A percentile compares a stretch with the other conserved stretches of the same genome.
These are phyloP conservation scores for Aspergillus pseudotamarii DNA, from an alignment of 2,329 filamentous ascomycete species.

Conservation along the genomic window DNA sequence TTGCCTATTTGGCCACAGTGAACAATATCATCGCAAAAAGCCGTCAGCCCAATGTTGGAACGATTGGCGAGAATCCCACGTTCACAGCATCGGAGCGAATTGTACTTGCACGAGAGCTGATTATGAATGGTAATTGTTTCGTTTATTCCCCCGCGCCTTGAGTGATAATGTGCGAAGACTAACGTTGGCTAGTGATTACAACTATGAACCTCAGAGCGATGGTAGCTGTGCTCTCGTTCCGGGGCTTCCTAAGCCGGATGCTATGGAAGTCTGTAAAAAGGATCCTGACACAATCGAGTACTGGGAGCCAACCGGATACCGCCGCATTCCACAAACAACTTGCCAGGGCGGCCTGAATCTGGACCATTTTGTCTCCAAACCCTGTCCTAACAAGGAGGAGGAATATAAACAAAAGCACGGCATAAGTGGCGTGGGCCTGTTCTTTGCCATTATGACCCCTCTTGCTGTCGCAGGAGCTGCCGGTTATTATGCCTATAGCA, in stretches of 20 bases:
- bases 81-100: slow-evolving; percentile 71
- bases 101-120: slow-evolving; percentile 84
- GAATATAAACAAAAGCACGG: slow-evolving; percentile 76
- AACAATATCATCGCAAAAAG: slow-evolving; percentile 90
- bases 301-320: slow-evolving; percentile 84
- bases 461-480: slow-evolving; percentile 69
- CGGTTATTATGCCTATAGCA: slow-evolving; percentile 83
- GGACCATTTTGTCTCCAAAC: slow-evolving; percentile 65
- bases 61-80: slow-evolving; percentile 67
- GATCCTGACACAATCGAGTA: slow-evolving; percentile 75
- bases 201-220: slow-evolving; percentile 79
- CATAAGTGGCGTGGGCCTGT: slow-evolving; percentile 72
- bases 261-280: slow-evolving; percentile 58
- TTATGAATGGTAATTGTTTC: slow-evolving; percentile 78
- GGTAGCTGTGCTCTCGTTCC: slow-evolving; percentile 76
- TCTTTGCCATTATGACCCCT: slow-evolving; percentile 81
- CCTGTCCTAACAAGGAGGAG: slow-evolving; percentile 79
- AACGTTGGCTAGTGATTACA: slow-evolving; percentile 72
- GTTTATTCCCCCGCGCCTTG: background rate
- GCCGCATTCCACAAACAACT: slow-evolving; percentile 85
- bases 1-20: slow-evolving; percentile 90
- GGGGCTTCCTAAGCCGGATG: slow-evolving; percentile 68
- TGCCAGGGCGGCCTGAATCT: slow-evolving; percentile 75
- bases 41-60: slow-evolving; percentile 80
- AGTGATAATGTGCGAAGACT: slow-evolving; percentile 3